These are phyloP conservation scores for Hypoxylon sp. DNA, from an alignment of 2,329 filamentous ascomycete genomes.

Conservation along the genomic window DNA sequence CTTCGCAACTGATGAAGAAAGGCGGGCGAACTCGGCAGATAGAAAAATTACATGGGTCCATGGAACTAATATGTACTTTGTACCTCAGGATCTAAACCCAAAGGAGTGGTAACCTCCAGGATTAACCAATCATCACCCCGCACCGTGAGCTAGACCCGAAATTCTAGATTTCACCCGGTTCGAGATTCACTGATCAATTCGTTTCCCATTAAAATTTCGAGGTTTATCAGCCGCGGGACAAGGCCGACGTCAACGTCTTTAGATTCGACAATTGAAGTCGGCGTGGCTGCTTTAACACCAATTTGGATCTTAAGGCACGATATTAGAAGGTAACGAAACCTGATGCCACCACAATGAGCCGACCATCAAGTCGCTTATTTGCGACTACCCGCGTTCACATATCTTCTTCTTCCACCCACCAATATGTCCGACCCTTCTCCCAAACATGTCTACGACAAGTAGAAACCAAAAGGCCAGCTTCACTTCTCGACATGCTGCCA, in stretches of 20 bases:
- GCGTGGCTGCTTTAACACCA: background rate
- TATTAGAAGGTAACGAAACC: background rate
- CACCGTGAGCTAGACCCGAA: constrained; percentile 9
- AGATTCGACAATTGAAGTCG: constrained; percentile 24
- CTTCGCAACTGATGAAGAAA: constrained; percentile 39
- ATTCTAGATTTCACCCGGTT: constrained; percentile 33
- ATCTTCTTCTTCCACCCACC: constrained; percentile 44
- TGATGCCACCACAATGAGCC: constrained; percentile 61
- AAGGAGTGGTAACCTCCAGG: constrained; percentile 3
- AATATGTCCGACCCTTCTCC: constrained; percentile 57
- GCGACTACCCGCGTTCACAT: constrained; percentile 59
- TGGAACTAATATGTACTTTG: constrained; percentile 19
- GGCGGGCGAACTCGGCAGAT: constrained; percentile 50
- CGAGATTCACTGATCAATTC: constrained; percentile 35
- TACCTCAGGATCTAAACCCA: constrained; percentile 12
- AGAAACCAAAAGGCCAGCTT: constrained; percentile 46
- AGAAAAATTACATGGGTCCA: constrained; percentile 48
- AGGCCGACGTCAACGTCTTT: constrained; percentile 5
- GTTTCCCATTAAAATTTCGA: constrained; percentile 35
- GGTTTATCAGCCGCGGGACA: constrained; percentile 20
- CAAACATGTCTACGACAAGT: constrained; percentile 56
- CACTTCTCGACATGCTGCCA: constrained; percentile 36
- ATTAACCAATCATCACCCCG: constrained; percentile 18
- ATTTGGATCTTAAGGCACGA: background rate
- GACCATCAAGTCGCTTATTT: constrained; percentile 61